phyloP scores from a whole-genome alignment of 768 basidiomycete genomes.

The Panus rudis region DNA sequence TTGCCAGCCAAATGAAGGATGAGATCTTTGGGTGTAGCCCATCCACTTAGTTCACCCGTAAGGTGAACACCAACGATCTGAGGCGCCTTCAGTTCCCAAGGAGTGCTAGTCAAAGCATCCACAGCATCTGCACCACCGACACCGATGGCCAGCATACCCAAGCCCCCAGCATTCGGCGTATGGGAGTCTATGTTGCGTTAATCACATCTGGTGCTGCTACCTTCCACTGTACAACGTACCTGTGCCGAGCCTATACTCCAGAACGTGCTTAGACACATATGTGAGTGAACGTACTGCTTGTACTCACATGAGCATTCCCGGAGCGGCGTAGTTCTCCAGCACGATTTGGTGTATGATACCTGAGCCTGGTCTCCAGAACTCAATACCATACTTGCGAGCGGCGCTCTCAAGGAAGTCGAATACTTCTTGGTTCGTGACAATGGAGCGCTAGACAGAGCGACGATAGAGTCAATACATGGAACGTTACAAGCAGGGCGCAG shows the following conservation, averaged over 20 bases:
- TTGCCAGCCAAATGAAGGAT: slow-evolving; percentile 92
- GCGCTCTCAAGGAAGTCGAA: slow-evolving; percentile 97
- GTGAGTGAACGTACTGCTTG: slow-evolving; percentile 9
- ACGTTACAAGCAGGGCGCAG: background rate
- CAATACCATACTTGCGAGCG: slow-evolving; percentile 85
- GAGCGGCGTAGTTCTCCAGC: slow-evolving; percentile 94
- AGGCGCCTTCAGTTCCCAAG: slow-evolving; percentile 96
- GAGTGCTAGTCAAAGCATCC: slow-evolving; percentile 95
- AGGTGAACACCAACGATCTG: slow-evolving; percentile 83
- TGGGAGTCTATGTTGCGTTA: slow-evolving; percentile 63
- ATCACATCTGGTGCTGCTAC: background rate
- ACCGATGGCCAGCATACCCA: slow-evolving; percentile 94
- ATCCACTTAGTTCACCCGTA: slow-evolving; percentile 79
- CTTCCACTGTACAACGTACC: slow-evolving; percentile 39
- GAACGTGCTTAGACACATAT: slow-evolving; percentile 5
- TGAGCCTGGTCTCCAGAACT: slow-evolving; percentile 95
- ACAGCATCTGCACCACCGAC: slow-evolving; percentile 99
- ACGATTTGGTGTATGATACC: slow-evolving; percentile 98
- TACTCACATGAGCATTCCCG: slow-evolving; percentile 82
- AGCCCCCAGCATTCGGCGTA: slow-evolving; percentile 96
- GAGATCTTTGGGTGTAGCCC: slow-evolving; percentile 94
- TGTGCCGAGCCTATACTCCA: slow-evolving; percentile 61
- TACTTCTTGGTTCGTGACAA: slow-evolving; percentile 88
- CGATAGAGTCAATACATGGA: slow-evolving; percentile 1
- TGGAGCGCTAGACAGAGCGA: slow-evolving; percentile 51